A percentile compares a stretch with the other conserved stretches of the same genome.
These are phyloP conservation scores for Westerdykella aurantiaca DNA, from an alignment of 2,329 filamentous ascomycete genomes.

Conservation along the genomic window DNA sequence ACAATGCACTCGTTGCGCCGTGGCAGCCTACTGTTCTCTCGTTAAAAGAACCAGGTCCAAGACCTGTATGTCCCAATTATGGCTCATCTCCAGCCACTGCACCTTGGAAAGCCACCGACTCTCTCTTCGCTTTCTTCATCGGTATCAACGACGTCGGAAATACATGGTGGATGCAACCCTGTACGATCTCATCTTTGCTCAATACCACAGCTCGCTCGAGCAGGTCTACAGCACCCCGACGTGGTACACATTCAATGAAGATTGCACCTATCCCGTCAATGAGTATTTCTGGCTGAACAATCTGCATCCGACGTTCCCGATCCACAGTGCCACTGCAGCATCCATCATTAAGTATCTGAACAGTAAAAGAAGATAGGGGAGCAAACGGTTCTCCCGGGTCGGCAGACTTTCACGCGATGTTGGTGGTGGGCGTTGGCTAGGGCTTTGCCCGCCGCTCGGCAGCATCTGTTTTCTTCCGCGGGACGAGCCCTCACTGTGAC, in stretches of 20 bases:
- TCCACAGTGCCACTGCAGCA: constrained; percentile 56
- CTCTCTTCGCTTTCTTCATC: constrained; percentile 50
- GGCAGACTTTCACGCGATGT: too few relatives aligned
- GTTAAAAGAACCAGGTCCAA: constrained; percentile 48
- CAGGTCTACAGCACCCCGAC: constrained; percentile 38
- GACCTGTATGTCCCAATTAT: constrained; percentile 40
- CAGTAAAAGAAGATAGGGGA: not conserved
- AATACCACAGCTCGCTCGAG: constrained; percentile 35
- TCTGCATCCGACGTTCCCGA: constrained; percentile 58
- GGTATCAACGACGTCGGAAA: constrained; percentile 54
- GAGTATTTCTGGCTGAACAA: constrained; percentile 61
- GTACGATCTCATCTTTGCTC: constrained; percentile 33
- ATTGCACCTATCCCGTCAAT: constrained; percentile 52
- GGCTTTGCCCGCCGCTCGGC: too few relatives aligned
- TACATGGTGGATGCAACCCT: constrained; percentile 38
- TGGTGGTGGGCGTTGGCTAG: too few relatives aligned
- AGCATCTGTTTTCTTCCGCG: too few relatives aligned
- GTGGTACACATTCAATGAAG: constrained; percentile 36
- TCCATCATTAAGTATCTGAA: constrained; percentile 18
- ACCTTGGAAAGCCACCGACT: constrained; percentile 42
- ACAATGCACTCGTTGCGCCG: constrained; percentile 42
- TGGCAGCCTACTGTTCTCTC: constrained; percentile 47
- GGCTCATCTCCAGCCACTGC: constrained; percentile 26
- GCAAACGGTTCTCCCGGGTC: not conserved
- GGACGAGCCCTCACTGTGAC: too few relatives aligned